These are phyloP conservation scores for Clohesyomyces aquaticus DNA, from an alignment of 495 filamentous ascomycete species.

Conservation along the genomic window DNA sequence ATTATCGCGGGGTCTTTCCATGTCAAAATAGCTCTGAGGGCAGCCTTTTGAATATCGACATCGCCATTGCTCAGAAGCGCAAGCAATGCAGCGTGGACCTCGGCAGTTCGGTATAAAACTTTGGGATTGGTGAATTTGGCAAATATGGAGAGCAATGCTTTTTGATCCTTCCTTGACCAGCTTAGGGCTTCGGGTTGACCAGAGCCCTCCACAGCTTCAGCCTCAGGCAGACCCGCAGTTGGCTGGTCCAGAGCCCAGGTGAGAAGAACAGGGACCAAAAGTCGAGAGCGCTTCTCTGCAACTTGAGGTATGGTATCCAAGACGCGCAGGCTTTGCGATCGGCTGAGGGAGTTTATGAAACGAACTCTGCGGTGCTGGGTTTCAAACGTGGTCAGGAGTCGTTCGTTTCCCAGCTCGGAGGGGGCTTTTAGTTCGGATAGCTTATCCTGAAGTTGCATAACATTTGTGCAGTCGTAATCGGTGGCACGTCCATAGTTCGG, in stretches of 20 bases:
- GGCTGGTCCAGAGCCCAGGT: slow-evolving; percentile 63
- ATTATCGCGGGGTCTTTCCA: slow-evolving; percentile 80
- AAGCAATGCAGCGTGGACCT: slow-evolving; percentile 75
- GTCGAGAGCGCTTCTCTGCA: slow-evolving; percentile 83
- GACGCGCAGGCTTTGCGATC: slow-evolving; percentile 78
- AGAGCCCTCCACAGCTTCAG: slow-evolving; percentile 25
- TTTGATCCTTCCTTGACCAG: slow-evolving; percentile 72
- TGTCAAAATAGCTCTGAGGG: slow-evolving; percentile 81
- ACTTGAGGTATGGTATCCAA: slow-evolving; percentile 71
- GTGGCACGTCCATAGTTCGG: slow-evolving; percentile 45
- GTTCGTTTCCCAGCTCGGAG: slow-evolving; percentile 47
- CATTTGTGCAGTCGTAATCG: slow-evolving; percentile 82
- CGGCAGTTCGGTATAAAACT: slow-evolving; percentile 74
- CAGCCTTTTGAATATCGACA: slow-evolving; percentile 79
- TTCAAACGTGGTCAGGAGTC: slow-evolving; percentile 57
- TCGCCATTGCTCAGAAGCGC: slow-evolving; percentile 82
- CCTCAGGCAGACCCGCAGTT: slow-evolving; percentile 44
- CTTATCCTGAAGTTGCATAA: slow-evolving; percentile 59
- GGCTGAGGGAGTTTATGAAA: slow-evolving; percentile 36
- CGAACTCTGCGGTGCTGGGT: slow-evolving; percentile 49
- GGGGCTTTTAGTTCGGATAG: slow-evolving; percentile 50
- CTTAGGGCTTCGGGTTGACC: not conserved
- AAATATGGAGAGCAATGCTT: slow-evolving; percentile 80
- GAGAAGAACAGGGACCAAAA: slow-evolving; percentile 82
- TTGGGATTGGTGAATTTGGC: slow-evolving; percentile 81